Evolutionary conservation across 306 rosid genomes (phyloP), one percentile per base, ranked within the genome.

Genomic region (Luffa aegyptiaca): DNA sequence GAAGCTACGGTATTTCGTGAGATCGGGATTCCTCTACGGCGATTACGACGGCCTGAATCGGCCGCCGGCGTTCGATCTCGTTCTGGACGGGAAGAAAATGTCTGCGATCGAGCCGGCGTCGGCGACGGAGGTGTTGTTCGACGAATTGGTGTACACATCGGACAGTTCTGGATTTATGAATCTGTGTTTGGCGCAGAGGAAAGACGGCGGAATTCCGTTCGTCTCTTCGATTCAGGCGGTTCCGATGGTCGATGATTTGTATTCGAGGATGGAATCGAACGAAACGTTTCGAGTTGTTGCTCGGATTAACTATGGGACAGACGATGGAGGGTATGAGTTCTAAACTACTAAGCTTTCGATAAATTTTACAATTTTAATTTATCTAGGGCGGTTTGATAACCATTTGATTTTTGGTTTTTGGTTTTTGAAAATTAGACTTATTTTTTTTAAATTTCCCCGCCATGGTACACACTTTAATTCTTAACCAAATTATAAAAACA

Each of bases 21-120:
- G 68, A 76, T 56, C 80, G 6, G 80, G 80, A 17, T 76, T 76
- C 53, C 68, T 55, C 52, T 76, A 76, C 39, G 80, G 80, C 68
- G 6, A 76, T 42, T 76, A 76, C 68, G 80, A 76, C 49, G 62
- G 65, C 62, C 20, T 76, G 20, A 76, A 39, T 56, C 36, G 3
- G 4, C 53, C 69, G 46, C 80, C 80, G 10, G 46, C 18, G 39
- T 76, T 76, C 20, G 69, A 76, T 21, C 35, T 76, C 13, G 20
- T 37, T 37, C 11, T 76, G 13, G 69, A 76, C 39, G 66, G 68
- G 20, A 76, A 56, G 55, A 76, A 18, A 10, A 7, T 56, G 80
- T 11, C 20, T 11, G 8, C 69, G 35, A 13, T 76, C 52, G 52
- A 55, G 39, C 45, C 49, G 5, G 14, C 55, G 17, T 56, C 80